Evolutionary conservation across 768 basidiomycete genomes (phyloP), one percentile per base, ranked within the genome.

Genomic region (Xerocomus brunneocitrinus): DNA sequence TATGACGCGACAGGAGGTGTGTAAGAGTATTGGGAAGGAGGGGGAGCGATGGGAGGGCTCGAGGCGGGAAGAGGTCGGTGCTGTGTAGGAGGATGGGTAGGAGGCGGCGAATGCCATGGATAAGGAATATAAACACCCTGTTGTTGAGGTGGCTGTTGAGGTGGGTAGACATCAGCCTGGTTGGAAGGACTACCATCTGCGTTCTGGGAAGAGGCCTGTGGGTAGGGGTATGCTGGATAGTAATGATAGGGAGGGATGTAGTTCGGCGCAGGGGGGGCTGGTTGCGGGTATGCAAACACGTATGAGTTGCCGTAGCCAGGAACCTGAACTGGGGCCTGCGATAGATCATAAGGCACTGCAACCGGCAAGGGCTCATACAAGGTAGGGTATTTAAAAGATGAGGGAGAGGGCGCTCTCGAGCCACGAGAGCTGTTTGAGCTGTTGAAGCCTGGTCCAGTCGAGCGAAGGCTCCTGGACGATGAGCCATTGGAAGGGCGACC

Each of bases 351-450:
- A 45, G 67, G 60, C 14, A 64, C 42, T 42, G 66, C 55, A 30
- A 64, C 56, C 16, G 67, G 63, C 28, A 64, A 63, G 40, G 84
- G 82, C 56, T 91, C 90, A 60, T 91, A 89, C 36, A 90, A 69
- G 2, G 82, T 79, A 16, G 89, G 78, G 67, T 83, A 92, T 52
- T 79, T 83, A 71, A 90, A 87, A 28, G 87, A 81, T 25, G 68
- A 71, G 3, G 89, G 87, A 8, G 89, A 90, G 13, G 87, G 75
- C 3, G 89, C 84, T 59, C 88, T 74, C 25, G 87, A 89, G 58
- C 79, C 82, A 47, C 85, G 84, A 16, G 87, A 84, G 63, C 84
- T 85, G 36, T 73, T 76, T 16, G 82, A 79, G 4, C 79, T 79
- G 43, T 75, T 75, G 66, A 79, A 83, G 31, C 69, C 72, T 54